Base-by-base conservation (phyloP, 225 moss, liverwort and hornwort genomes). In the Polytrichum commune region DNA sequence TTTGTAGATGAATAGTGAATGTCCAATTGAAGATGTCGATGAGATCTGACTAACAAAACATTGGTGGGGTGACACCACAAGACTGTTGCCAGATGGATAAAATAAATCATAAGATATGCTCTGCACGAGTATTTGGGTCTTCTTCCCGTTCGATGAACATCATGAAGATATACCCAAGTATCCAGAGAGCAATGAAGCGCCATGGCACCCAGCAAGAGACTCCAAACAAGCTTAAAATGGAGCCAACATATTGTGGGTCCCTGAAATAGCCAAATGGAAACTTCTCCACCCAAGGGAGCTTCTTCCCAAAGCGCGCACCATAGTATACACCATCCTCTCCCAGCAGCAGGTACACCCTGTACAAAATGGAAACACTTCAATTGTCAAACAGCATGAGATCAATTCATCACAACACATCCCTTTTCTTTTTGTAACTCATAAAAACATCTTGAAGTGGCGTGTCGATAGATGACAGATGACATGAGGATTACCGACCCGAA, bases 311-410 rank as follows among this genome's bases (percentile, higher is more conserved):
- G 19, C 82, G 67, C 6, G 83, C 84, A 30, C 95, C 89, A n/a
- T 92, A 95, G 55, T 95, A 95, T 5, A 95, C 95, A 18, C 95
- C 92, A 1, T 84, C 92, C 64, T 95, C 92, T 63, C 89, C 92
- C 23, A 95, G 82, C 57, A 95, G 67, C 3, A 73, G 79, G 35
- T 86, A 88, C 5, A 92, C 92, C 74, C 95, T 95, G 89, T 74
- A 35, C 38, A 63, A 46, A 16, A 13, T 0, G 13, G 13, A 46
- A 46, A 13, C 46, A 46, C 46, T 46, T 46, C 35, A 46, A 13
- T 46, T 46, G 46, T 46, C 38, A 46, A 13, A 46, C 16, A 16
- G 46, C 46, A 46, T 46, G 46, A 13, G 46, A 46, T 46, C 4
- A 46, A 16, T 16, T 46, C 46, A 16, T 46, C 16, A 46, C 13